Conservation (phyloP, 2,329 filamentous ascomycete species). For the Venturia pyrina region DNA sequence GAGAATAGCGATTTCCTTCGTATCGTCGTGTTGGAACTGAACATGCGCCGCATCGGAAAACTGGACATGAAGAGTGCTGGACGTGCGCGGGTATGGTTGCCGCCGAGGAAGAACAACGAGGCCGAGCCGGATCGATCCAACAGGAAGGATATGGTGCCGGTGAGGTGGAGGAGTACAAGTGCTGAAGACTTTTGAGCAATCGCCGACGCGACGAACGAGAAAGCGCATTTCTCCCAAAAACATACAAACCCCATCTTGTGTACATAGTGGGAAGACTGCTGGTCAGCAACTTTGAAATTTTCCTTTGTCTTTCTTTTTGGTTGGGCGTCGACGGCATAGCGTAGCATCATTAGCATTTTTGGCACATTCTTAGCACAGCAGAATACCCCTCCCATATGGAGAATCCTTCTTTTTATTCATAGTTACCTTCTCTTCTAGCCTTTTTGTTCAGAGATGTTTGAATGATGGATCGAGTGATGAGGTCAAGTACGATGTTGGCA, state of each 20-base stretch:
- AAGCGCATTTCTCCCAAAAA: background rate
- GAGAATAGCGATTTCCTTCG: constrained; percentile 56
- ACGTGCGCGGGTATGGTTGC: constrained; percentile 50
- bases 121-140: constrained; percentile 19
- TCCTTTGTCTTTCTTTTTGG: background rate
- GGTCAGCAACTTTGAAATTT: background rate
- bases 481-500: too few species aligned
- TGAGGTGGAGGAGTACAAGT: constrained; percentile 25
- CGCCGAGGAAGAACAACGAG: constrained; percentile 37
- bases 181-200: constrained; percentile 15
- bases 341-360: background rate
- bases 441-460: too few species aligned
- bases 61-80: constrained; percentile 45
- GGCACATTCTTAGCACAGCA: background rate
- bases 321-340: background rate
- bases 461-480: too few species aligned
- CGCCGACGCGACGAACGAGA: background rate
- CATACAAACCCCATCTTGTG: background rate
- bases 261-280: background rate
- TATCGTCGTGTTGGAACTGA: constrained; percentile 57
- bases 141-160: constrained; percentile 21
- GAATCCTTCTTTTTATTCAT: background rate
- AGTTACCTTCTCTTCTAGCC: too few species aligned
- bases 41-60: constrained; percentile 55
- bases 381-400: background rate